Base-by-base conservation (phyloP, 139 green algal genomes). In the Diplosphaera chodatii region DNA sequence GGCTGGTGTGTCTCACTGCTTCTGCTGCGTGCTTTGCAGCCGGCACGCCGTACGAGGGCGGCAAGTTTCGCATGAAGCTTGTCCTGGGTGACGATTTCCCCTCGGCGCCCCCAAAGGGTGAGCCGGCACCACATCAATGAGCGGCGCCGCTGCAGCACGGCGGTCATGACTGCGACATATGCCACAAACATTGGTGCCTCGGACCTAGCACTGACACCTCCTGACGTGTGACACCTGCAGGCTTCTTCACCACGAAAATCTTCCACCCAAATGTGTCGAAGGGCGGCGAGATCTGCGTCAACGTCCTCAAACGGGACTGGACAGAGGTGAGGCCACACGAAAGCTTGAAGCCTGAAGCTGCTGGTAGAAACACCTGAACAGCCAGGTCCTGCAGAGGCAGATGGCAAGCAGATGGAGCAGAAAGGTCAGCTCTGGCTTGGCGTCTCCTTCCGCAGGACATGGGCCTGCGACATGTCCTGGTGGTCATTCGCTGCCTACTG, bases 271-370 rank as follows among this genome's bases (percentile, higher is more conserved):
- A 99, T 73, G 86, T 99, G 5, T 89, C 88, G 34, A 74, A 83
- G 23, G 64, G 63, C 3, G 95, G 95, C 1, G 95, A 99, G 63
- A 98, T 99, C 69, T 99, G 95, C 63, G 95, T 99, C 22, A 99
- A 98, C 70, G 93, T 96, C 32, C 85, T 99, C 4, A 98, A 99
- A 78, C 87, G 86, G 37, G 94, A 99, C 80, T 99, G 94, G 94
- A 88, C 81, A 62, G 78, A 88, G 37, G 37, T 48, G 37, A 48
- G 37, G 8, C 37, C 6, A 20, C 8, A 20, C 37, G 37, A 48
- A 20, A 20, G 6, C 37, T 6, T 48, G 6, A 6, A 48, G 10
- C 37, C 8, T 48, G 8, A 6, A 48, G 8, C 37, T 48, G 37
- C 37, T 48, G 37, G 10, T 10, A 48, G 8, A 48, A 48, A 48